Evolutionary conservation across 2,329 filamentous ascomycete genomes (phyloP).

Genomic region (Grosmannia clavigera): DNA sequence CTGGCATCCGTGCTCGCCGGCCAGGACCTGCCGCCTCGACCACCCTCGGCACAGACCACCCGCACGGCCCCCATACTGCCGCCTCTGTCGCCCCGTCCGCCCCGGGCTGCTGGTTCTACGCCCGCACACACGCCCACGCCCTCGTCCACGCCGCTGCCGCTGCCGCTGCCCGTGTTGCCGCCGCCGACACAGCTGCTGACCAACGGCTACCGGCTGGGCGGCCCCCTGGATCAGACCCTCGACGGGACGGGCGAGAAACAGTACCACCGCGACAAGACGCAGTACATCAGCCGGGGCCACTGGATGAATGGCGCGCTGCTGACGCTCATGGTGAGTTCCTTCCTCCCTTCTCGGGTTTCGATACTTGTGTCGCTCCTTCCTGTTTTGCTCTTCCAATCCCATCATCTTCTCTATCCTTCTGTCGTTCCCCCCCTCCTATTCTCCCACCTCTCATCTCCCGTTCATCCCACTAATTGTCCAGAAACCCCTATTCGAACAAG

Average conservation of each 20-base stretch:
- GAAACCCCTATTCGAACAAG: constrained; percentile 29
- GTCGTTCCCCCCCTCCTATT: not conserved
- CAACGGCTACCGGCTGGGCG: not conserved
- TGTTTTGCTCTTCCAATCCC: not conserved
- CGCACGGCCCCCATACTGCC: not conserved
- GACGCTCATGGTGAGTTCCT: constrained; percentile 27
- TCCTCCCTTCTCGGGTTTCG: not conserved
- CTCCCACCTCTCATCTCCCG: not conserved
- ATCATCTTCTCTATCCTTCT: not conserved
- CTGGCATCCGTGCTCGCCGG: constrained; percentile 18
- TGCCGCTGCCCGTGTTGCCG: not conserved
- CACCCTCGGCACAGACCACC: not conserved
- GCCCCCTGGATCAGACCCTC: not conserved
- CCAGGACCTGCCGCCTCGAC: not conserved
- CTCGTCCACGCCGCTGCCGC: not conserved
- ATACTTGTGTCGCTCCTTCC: not conserved
- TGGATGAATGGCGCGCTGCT: constrained; percentile 33
- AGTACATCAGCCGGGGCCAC: constrained; percentile 44
- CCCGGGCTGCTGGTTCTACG: not conserved
- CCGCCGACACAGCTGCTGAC: not conserved
- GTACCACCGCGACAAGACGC: constrained; percentile 26
- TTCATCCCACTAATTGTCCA: not conserved
- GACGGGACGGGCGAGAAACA: not conserved
- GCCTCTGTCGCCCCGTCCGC: not conserved
- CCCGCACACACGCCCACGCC: not conserved